Percentiles rank a stretch among this genome's conserved stretches.
Evolutionary conservation across 768 basidiomycete genomes (phyloP).

Genomic region (Floccularia luteovirens): DNA sequence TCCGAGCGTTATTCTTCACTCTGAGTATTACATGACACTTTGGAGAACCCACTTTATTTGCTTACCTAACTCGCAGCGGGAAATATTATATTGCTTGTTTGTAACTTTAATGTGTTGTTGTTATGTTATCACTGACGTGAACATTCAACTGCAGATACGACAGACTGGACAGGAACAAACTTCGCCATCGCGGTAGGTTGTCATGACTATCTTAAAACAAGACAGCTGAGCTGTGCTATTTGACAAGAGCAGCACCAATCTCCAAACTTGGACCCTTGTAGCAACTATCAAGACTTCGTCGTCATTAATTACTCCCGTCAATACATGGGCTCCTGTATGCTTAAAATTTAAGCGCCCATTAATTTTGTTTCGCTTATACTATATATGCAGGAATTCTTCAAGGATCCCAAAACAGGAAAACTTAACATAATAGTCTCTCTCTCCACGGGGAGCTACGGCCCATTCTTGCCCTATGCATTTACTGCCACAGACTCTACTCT

Average conservation of each 20-base stretch:
- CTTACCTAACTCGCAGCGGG: conserved; percentile 12
- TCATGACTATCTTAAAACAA: background rate
- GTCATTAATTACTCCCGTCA: conserved; percentile 18
- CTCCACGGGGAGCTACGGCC: conserved; percentile 26
- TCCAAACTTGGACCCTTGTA: conserved; percentile 19
- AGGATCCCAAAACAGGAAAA: conserved; percentile 23
- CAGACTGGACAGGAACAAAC: conserved; percentile 24
- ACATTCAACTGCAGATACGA: conserved; percentile 18
- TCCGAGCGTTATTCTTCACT: conserved; percentile 25
- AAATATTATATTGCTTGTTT: conserved; percentile 25
- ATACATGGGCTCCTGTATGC: conserved; percentile 25
- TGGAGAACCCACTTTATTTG: background rate
- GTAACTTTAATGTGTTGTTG: conserved; percentile 2
- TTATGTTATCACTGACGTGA: background rate
- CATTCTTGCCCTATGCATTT: conserved; percentile 25
- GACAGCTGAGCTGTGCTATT: background rate
- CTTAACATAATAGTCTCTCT: conserved; percentile 24
- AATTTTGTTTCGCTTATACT: background rate
- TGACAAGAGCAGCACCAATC: conserved; percentile 24
- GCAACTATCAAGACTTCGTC: conserved; percentile 20
- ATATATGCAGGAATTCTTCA: conserved; percentile 26
- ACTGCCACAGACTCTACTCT: conserved; percentile 21
- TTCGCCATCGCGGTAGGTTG: conserved; percentile 24
- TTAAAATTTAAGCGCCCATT: background rate
- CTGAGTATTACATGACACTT: conserved; percentile 13